phyloP scores from a whole-genome alignment of 2,329 filamentous ascomycete species.

The Pestalotiopsis sp. region DNA sequence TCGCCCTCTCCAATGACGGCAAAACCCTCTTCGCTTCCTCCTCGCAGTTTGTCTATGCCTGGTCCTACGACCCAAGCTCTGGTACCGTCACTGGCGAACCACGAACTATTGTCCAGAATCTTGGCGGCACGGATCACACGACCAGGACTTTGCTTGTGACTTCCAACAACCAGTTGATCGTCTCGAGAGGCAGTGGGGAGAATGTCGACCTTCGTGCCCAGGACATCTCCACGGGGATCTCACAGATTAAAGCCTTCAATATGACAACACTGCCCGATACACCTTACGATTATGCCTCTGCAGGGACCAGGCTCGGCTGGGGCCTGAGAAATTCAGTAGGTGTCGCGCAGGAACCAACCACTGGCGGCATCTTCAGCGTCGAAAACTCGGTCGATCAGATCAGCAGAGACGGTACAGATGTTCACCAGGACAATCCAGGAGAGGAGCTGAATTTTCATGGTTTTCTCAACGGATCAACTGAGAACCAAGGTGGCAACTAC shows the following conservation, averaged over 20 bases:
- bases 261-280: constrained; percentile 30
- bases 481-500: constrained; percentile 52
- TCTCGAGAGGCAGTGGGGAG: constrained; percentile 65
- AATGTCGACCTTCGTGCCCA: constrained; percentile 63
- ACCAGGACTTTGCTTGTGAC: constrained; percentile 70
- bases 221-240: constrained; percentile 54
- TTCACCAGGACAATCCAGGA: constrained; percentile 70
- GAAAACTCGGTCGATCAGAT: constrained; percentile 74
- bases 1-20: constrained; percentile 55
- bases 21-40: constrained; percentile 60
- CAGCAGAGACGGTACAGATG: constrained; percentile 57
- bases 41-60: constrained; percentile 59
- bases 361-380: constrained; percentile 59
- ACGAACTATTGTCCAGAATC: constrained; percentile 60
- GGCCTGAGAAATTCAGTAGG: constrained; percentile 75
- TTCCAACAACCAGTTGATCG: constrained; percentile 58
- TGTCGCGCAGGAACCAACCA: constrained; percentile 60
- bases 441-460: constrained; percentile 77
- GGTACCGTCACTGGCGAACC: constrained; percentile 44
- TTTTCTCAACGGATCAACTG: constrained; percentile 37
- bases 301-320: constrained; percentile 62
- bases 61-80: constrained; percentile 61
- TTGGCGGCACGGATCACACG: constrained; percentile 63
- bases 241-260: constrained; percentile 59
- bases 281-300: constrained; percentile 44